Evolutionary conservation across 305 asterid genomes (phyloP).

Genomic region (Fraxinus platypoda): DNA sequence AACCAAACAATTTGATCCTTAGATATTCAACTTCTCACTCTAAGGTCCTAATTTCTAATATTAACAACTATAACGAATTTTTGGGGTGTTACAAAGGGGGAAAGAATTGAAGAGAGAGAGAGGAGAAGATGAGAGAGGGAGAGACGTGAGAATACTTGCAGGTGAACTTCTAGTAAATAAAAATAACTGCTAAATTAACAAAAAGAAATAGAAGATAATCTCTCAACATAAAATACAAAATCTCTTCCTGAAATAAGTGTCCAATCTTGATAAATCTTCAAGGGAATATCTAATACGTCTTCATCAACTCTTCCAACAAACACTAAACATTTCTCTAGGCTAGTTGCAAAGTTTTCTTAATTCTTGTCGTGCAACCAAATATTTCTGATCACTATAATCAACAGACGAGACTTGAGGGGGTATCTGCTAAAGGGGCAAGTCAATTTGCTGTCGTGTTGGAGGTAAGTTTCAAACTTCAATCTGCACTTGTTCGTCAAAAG

Average conservation of each 20-base stretch:
- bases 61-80: too few relatives aligned
- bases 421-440: constrained; percentile 56
- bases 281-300: background rate
- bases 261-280: background rate
- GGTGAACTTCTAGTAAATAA: background rate
- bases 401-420: constrained; percentile 92
- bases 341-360: background rate
- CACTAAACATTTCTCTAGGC: background rate
- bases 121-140: background rate
- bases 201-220: background rate
- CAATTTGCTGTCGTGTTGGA: constrained; percentile 91
- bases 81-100: too few relatives aligned
- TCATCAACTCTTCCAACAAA: background rate
- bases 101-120: background rate
- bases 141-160: background rate
- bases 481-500: constrained; percentile 6
- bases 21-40: too few relatives aligned
- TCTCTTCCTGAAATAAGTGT: background rate
- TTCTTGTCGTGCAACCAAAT: constrained; percentile 5
- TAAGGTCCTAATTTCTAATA: too few relatives aligned
- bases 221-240: background rate
- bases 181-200: background rate
- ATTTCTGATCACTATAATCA: constrained; percentile 17
- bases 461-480: constrained; percentile 40
- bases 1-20: too few relatives aligned